These are phyloP conservation scores for Salix arbutifolia DNA, from an alignment of 345 rosid species.

Conservation along the genomic window DNA sequence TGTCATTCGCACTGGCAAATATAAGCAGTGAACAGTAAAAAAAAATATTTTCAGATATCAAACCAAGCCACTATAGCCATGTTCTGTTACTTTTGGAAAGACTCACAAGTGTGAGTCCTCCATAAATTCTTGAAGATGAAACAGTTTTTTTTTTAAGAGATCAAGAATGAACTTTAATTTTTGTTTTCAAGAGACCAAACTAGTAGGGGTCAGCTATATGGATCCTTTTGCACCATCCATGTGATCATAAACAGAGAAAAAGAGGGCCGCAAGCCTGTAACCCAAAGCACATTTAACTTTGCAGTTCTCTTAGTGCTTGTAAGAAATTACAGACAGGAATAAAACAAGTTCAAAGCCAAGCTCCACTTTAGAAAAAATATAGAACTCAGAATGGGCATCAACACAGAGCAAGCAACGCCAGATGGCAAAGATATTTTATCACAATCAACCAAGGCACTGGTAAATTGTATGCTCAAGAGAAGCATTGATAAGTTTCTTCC, in stretches of 20 bases:
- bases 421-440: not conserved
- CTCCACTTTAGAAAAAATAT: not conserved
- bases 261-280: not conserved
- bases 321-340: not conserved
- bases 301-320: not conserved
- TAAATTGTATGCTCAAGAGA: not conserved
- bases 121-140: not conserved
- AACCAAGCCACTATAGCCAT: not conserved
- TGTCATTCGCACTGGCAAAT: constrained; percentile 16
- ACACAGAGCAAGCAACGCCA: not conserved
- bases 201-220: not conserved
- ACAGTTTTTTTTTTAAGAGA: not conserved
- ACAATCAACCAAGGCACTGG: not conserved
- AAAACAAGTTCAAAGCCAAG: not conserved
- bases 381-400: not conserved
- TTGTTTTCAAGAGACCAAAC: not conserved
- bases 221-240: not conserved
- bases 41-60: not conserved
- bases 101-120: not conserved
- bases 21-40: not conserved
- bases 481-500: not conserved
- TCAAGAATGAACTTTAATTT: not conserved
- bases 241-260: not conserved
- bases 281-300: not conserved
- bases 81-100: not conserved